These are phyloP conservation scores for Globisporangium cylindrosporum DNA, from an alignment of 352 stramenopile genomes.

Conservation along the genomic window DNA sequence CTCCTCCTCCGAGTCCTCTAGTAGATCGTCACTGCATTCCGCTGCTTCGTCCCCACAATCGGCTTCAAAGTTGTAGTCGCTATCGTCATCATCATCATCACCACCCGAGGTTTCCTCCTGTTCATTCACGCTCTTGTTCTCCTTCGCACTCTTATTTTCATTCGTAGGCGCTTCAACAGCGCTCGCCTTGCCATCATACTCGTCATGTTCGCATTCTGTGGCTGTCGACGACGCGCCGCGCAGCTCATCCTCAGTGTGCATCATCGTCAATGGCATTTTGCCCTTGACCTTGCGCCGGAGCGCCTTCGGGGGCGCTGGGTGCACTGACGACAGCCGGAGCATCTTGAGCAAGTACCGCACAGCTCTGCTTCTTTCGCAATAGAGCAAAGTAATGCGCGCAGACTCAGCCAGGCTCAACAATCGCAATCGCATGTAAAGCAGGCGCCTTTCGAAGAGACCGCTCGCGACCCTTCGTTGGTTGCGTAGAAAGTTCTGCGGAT, in stretches of 20 bases:
- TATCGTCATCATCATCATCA: conserved; percentile 17
- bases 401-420: neutral
- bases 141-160: conserved; percentile 4
- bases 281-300: conserved; percentile 13
- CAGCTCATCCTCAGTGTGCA: neutral
- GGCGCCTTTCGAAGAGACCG: conserved; percentile 1
- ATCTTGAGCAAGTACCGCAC: neutral
- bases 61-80: conserved; percentile 25
- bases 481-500: neutral
- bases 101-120: neutral
- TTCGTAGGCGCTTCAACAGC: neutral
- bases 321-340: conserved; percentile 7
- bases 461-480: neutral
- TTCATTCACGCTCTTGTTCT: neutral
- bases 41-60: conserved; percentile 9
- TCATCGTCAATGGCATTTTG: neutral
- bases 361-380: neutral
- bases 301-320: conserved; percentile 3
- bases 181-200: neutral
- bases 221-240: neutral
- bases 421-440: neutral
- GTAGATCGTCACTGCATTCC: neutral
- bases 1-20: conserved; percentile 17
- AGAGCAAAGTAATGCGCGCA: neutral
- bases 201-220: neutral